These are phyloP conservation scores for Apiotrichum domesticum DNA, from an alignment of 1,284 basidiomycete genomes.

Conservation along the genomic window DNA sequence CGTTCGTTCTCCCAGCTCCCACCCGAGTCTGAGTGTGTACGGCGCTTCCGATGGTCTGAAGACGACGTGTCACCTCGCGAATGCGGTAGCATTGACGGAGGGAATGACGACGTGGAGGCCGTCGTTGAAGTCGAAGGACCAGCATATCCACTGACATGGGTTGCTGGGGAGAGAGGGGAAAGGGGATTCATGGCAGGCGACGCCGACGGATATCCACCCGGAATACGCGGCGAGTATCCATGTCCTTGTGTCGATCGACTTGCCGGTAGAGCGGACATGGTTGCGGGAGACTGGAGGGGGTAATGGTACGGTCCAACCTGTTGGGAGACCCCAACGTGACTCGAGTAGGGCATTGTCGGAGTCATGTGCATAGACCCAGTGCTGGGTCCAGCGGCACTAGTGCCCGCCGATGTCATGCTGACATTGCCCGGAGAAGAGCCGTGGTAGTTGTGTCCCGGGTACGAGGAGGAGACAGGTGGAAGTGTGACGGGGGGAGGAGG, in stretches of 20 bases:
- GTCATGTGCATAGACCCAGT: conserved; percentile 12
- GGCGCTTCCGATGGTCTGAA: conserved; percentile 4
- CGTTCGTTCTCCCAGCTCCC: conserved; percentile 10
- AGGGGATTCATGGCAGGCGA: conserved; percentile 16
- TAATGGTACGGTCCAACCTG: conserved; percentile 15
- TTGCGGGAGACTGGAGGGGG: conserved; percentile 11
- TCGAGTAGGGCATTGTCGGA: conserved; percentile 16
- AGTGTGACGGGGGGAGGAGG: conserved; percentile 19
- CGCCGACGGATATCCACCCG: conserved; percentile 12
- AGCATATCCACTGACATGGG: conserved; percentile 7
- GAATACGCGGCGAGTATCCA: conserved; percentile 17
- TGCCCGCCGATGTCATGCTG: neutral
- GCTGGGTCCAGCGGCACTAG: neutral
- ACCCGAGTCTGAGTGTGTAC: conserved; percentile 9
- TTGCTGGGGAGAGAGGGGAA: conserved; percentile 17
- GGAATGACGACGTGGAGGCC: conserved; percentile 10
- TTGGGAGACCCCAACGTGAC: conserved; percentile 14
- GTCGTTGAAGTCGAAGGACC: neutral
- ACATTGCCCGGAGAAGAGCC: conserved; percentile 7
- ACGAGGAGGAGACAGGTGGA: conserved; percentile 17
- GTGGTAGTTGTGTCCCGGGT: conserved; percentile 11
- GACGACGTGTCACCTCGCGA: conserved; percentile 4
- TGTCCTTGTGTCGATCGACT: conserved; percentile 4
- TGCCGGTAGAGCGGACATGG: conserved; percentile 14
- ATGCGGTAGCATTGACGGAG: conserved; percentile 8